Percentiles rank a stretch among this genome's conserved stretches.
Evolutionary conservation across 306 rosid species (phyloP).

Genomic region (Cicer bijugum): DNA sequence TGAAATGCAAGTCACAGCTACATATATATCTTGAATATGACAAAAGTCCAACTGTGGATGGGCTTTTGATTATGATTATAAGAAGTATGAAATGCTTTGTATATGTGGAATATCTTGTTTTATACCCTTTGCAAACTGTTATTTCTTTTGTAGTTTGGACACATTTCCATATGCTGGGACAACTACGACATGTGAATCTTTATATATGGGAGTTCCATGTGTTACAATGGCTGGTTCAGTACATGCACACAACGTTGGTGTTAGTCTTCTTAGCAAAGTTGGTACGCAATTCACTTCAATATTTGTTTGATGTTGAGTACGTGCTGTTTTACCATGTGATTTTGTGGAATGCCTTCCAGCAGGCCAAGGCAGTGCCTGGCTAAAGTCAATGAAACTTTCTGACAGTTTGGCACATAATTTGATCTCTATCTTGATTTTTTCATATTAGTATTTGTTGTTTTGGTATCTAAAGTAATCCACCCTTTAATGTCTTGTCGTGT

Average conservation of each 20-base stretch:
- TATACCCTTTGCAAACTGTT: slow-evolving; percentile 34
- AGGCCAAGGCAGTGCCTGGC: slow-evolving; percentile 25
- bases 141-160: slow-evolving; percentile 76
- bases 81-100: not conserved
- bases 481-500: not conserved
- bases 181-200: slow-evolving; percentile 94
- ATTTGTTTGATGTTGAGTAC: slow-evolving; percentile 15
- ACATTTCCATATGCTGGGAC: slow-evolving; percentile 99
- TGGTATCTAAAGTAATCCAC: not conserved
- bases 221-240: slow-evolving; percentile 96
- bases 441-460: not conserved
- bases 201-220: slow-evolving; percentile 99
- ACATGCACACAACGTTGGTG: slow-evolving; percentile 99
- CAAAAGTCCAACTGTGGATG: not conserved
- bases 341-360: slow-evolving; percentile 29
- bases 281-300: slow-evolving; percentile 59
- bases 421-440: slow-evolving; percentile 1
- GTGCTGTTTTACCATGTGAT: slow-evolving; percentile 27
- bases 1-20: not conserved
- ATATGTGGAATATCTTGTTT: slow-evolving; percentile 27
- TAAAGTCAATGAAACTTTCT: not conserved
- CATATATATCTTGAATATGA: not conserved
- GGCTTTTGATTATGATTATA: slow-evolving; percentile 2
- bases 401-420: not conserved
- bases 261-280: slow-evolving; percentile 93